Evolutionary conservation across 2,329 filamentous ascomycete species (phyloP).

Genomic region (Tolypocladium inflatum): DNA sequence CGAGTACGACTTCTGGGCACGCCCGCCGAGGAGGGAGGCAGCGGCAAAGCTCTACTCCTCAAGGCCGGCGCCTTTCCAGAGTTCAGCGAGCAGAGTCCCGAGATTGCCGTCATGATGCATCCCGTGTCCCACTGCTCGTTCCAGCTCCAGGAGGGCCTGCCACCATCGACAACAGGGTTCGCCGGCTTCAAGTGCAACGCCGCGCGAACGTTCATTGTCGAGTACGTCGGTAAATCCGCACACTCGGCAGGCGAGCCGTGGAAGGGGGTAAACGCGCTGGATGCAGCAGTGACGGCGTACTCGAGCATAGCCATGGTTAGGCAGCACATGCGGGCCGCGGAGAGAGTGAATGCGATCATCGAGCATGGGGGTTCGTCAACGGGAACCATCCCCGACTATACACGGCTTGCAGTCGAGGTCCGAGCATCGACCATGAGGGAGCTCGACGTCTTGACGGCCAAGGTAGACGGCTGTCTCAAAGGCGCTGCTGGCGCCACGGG

Average conservation of each 20-base stretch:
- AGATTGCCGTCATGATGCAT: background rate
- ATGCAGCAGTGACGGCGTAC: background rate
- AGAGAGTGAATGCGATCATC: background rate
- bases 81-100: background rate
- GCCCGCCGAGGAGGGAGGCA: slow-evolving; percentile 31
- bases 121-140: background rate
- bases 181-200: background rate
- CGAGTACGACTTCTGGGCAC: slow-evolving; percentile 27
- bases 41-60: slow-evolving; percentile 29
- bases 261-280: background rate
- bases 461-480: background rate
- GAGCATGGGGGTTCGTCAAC: background rate
- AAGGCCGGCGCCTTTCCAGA: background rate
- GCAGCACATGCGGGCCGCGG: background rate
- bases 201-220: background rate
- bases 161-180: background rate
- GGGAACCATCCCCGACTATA: background rate
- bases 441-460: background rate
- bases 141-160: background rate
- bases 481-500: background rate
- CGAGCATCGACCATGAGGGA: background rate
- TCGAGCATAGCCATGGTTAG: background rate
- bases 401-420: background rate
- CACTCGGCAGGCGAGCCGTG: background rate
- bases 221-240: background rate